Evolutionary conservation across 148 eudicot genomes (phyloP).

Genomic region (Dysphania ambrosioides): DNA sequence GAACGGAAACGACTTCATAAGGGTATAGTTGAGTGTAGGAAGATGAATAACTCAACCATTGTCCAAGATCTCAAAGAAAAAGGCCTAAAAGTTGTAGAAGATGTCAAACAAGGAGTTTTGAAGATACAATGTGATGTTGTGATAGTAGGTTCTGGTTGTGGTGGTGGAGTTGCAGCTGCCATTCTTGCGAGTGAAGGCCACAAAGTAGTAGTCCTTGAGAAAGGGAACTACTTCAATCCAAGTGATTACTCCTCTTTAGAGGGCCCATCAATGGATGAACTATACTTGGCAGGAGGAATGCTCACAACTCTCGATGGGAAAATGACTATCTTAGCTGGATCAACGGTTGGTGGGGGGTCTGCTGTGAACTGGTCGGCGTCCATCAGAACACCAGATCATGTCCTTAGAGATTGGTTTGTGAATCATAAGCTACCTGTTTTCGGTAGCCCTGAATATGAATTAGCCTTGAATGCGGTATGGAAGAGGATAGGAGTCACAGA

Average conservation of each 20-base stretch:
- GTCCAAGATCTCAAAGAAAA: constrained; percentile 48
- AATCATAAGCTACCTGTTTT: constrained; percentile 46
- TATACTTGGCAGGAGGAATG: constrained; percentile 58
- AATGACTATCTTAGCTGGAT: constrained; percentile 58
- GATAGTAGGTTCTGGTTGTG: constrained; percentile 84
- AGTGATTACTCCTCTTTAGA: constrained; percentile 70
- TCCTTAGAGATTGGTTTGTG: constrained; percentile 61
- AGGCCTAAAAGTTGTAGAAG: constrained; percentile 51
- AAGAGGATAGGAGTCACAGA: constrained; percentile 66
- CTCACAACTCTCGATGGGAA: constrained; percentile 53
- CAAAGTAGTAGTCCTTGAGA: constrained; percentile 69
- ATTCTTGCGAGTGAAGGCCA: constrained; percentile 59
- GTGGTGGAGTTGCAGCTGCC: constrained; percentile 87
- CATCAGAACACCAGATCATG: constrained; percentile 59
- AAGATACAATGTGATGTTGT: constrained; percentile 71
- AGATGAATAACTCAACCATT: constrained; percentile 42
- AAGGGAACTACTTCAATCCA: constrained; percentile 61
- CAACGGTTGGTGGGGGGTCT: constrained; percentile 90
- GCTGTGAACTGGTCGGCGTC: constrained; percentile 87
- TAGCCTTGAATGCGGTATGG: constrained; percentile 74
- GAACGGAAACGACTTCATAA: constrained; percentile 66
- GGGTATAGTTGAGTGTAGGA: constrained; percentile 59
- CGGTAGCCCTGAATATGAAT: constrained; percentile 44
- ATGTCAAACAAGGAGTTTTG: constrained; percentile 22
- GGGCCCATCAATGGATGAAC: constrained; percentile 59